Evolutionary conservation across 495 filamentous ascomycete species (phyloP).

Genomic region (Chaetomium tenue): DNA sequence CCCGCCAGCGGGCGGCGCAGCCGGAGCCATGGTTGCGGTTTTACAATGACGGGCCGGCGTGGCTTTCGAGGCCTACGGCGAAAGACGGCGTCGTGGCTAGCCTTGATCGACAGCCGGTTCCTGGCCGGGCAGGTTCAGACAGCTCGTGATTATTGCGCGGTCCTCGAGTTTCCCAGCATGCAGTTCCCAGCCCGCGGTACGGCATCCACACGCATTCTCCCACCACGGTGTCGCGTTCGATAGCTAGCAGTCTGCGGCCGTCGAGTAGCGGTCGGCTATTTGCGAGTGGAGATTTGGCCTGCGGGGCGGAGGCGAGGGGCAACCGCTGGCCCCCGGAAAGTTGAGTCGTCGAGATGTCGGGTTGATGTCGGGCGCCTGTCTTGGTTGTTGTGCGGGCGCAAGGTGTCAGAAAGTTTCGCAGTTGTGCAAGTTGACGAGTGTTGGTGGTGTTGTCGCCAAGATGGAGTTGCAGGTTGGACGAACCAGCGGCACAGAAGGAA

Average conservation of each 20-base stretch:
- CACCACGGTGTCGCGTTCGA: constrained; percentile 6
- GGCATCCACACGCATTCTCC: constrained; percentile 33
- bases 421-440: not conserved
- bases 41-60: constrained; percentile 3
- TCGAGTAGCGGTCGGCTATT: not conserved
- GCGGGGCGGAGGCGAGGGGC: constrained; percentile 1
- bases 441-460: constrained; percentile 8
- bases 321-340: not conserved
- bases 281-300: not conserved
- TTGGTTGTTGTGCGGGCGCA: not conserved
- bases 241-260: not conserved
- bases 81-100: constrained; percentile 4
- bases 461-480: not conserved
- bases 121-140: not conserved
- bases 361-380: not conserved
- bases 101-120: constrained; percentile 2
- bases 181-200: constrained; percentile 28
- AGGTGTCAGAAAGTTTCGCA: not conserved
- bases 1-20: constrained; percentile 50
- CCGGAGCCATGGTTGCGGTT: constrained; percentile 61
- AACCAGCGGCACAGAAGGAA: constrained; percentile 9
- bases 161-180: constrained; percentile 28
- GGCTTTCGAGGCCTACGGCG: not conserved
- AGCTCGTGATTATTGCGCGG: constrained; percentile 7
- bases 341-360: constrained; percentile 3